Evolutionary conservation across 1,284 basidiomycete genomes (phyloP), one percentile per base, ranked within the genome.

Genomic region (Tremellales sp.): DNA sequence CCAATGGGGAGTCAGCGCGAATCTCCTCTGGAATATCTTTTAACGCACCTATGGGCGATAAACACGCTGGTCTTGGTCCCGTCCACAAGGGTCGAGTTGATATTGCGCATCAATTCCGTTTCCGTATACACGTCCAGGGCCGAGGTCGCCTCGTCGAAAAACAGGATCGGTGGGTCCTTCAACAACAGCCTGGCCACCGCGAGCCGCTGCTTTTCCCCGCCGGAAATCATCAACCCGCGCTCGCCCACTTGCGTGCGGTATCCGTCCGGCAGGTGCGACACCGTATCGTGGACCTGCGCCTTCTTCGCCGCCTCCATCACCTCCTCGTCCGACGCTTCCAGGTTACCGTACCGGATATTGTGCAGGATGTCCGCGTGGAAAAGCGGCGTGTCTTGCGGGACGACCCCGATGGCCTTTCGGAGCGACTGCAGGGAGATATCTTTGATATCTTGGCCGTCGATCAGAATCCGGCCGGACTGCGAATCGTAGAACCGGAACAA

Each of bases 101-200:
- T 88, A 64, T 95, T 97, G 57, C 82, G 80, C 92, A 97, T 97
- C 42, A 98, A 76, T 66, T 95, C 93, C 1, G 85, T 81, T 70
- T 97, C 94, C 0, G 94, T 97, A 58, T 90, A 87, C 3, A 87
- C 87, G 65, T 98, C 95, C 50, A 98, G 73, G 0, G 94, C 91
- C 0, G 91, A 95, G 0, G 95, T 98, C 83, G 95, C 94, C 74
- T 98, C 94, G 65, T 98, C 94, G 63, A 98, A 97, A 76, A 98
- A 97, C 62, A 97, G 66, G 62, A 97, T 95, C 3, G 85, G 84
- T 0, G 94, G 90, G 68, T 98, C 86, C 74, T 97, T 97, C 40
- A 98, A 74, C 59, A 98, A 72, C 35, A 95, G 82, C 14, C 95
- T 77, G 5, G 94, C 95, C 12, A 98, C 88, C 0, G 94, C 95